Evolutionary conservation across 306 rosid species (phyloP), one percentile per base, ranked within the genome.

Genomic region (Gynostemma pentaphyllum): DNA sequence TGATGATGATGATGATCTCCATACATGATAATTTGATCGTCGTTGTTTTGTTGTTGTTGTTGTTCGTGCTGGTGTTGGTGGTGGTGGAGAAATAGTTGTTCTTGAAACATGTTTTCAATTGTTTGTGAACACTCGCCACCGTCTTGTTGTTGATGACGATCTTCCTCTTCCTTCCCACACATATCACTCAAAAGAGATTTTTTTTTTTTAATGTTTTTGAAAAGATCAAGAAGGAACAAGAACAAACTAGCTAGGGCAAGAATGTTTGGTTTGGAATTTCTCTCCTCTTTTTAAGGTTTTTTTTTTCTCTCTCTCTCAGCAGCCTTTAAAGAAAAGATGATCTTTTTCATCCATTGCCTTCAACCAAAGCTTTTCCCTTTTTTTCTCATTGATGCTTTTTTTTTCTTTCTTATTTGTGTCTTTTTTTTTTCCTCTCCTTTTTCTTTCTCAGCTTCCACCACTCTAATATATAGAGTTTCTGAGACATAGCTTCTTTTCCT

Each of bases 401-500:
- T 32, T 18, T 28, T 24, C 57, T 48, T 48, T 39, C 57, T 48
- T 48, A 19, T 49, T n/a, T 9, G 52, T 45, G 8, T 22, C 46
- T 49, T 66, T 67, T 30, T 64, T 59, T 52, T 39, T 62, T 50
- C 56, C 57, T 78, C 80, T 66, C 76, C 62, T 62, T 37, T 65
- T 44, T 66, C 60, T 64, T 80, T 45, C 59, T 29, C 57, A 45
- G 23, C 69, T 48, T 65, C 82, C 95, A 77, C 81, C 80, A 73
- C 76, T 70, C 80, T 74, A 80, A 83, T 75, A 73, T 75, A 71
- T 83, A 83, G 80, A 75, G 69, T 71, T 34, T 68, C 69, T 83
- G 69, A 72, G 56, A 69, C 79, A 3, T 5, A 61, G 75, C 63
- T 50, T 54, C 86, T 89, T n/a, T 89, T 87, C 79, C 95, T 87